Conservation (phyloP, 768 basidiomycete species). For the Cystobasidium ongulense region DNA sequence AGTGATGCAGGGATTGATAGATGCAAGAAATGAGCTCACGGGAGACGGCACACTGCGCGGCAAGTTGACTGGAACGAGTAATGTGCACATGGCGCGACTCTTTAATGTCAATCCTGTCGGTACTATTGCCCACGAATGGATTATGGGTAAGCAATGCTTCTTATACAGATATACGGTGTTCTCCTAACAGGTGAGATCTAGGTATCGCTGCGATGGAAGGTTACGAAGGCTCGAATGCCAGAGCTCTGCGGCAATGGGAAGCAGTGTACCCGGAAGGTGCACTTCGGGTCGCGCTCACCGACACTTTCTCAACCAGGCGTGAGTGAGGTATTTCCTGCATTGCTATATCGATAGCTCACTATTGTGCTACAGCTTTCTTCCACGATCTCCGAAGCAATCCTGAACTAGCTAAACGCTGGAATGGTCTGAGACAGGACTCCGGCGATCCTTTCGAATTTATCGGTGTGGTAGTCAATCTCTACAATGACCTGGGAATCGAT, state of each 20-base stretch:
- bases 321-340: conserved; percentile 6
- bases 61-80: conserved; percentile 72
- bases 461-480: conserved; percentile 62
- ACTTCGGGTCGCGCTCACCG: conserved; percentile 70
- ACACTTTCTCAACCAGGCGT: conserved; percentile 85
- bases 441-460: conserved; percentile 82
- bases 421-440: conserved; percentile 81
- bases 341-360: neutral
- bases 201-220: conserved; percentile 68
- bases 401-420: conserved; percentile 63
- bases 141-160: conserved; percentile 41
- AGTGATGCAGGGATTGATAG: conserved; percentile 61
- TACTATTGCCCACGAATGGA: conserved; percentile 51
- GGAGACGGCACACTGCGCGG: conserved; percentile 49
- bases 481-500: conserved; percentile 63
- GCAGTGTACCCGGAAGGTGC: conserved; percentile 47
- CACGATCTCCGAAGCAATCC: conserved; percentile 56
- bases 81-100: conserved; percentile 70
- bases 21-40: conserved; percentile 54
- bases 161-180: neutral
- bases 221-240: conserved; percentile 65
- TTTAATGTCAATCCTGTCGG: conserved; percentile 39
- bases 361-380: conserved; percentile 11
- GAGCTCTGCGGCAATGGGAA: conserved; percentile 81
- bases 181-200: neutral